phyloP scores from a whole-genome alignment of 2,329 filamentous ascomycete species.

The Botrytis squamosa region DNA sequence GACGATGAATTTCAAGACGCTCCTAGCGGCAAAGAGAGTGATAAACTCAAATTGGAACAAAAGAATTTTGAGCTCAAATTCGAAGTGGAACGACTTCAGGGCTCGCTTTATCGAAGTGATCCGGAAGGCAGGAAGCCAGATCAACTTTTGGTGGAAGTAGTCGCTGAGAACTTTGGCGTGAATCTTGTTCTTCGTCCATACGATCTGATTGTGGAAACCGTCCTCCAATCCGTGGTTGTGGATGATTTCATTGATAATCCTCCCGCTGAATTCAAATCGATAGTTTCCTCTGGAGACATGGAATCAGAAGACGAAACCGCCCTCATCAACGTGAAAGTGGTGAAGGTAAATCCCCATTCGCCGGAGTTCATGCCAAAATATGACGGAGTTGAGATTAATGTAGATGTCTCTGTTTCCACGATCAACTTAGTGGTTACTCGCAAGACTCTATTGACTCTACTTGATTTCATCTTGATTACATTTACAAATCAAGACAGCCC shows the following conservation, averaged over 20 bases:
- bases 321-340: constrained; percentile 84
- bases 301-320: constrained; percentile 77
- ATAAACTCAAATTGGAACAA: constrained; percentile 74
- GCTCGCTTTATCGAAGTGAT: constrained; percentile 86
- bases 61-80: constrained; percentile 96
- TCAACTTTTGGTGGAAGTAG: constrained; percentile 80
- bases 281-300: constrained; percentile 78
- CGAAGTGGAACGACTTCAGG: constrained; percentile 88
- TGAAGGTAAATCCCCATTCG: constrained; percentile 84
- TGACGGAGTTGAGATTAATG: constrained; percentile 89
- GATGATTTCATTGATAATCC: constrained; percentile 93
- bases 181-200: constrained; percentile 85
- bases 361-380: constrained; percentile 92
- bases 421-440: constrained; percentile 95
- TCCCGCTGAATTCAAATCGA: constrained; percentile 89
- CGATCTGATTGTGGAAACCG: constrained; percentile 91
- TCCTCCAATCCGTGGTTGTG: constrained; percentile 80
- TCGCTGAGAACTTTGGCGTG: constrained; percentile 85
- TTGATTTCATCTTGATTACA: constrained; percentile 92
- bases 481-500: constrained; percentile 64
- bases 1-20: constrained; percentile 67
- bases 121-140: constrained; percentile 74
- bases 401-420: constrained; percentile 87
- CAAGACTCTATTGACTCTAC: constrained; percentile 83
- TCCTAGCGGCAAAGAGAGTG: constrained; percentile 53